phyloP scores from a whole-genome alignment of 2,329 filamentous ascomycete species.

The Zymoseptoria tritici region DNA sequence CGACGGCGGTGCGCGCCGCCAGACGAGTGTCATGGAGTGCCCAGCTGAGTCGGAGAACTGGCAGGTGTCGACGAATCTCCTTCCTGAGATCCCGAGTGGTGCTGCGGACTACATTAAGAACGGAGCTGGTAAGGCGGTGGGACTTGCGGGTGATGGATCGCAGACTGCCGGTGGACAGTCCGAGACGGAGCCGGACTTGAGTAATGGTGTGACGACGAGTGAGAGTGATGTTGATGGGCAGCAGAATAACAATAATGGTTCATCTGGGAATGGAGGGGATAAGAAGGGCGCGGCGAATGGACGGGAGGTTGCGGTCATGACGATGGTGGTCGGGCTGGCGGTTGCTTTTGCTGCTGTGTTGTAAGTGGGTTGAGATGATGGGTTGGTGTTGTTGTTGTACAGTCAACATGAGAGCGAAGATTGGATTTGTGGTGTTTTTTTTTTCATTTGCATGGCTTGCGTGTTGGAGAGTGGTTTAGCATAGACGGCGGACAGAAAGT shows the following conservation, averaged over 20 bases:
- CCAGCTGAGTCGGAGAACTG: slow-evolving; percentile 49
- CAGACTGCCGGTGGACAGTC: slow-evolving; percentile 29
- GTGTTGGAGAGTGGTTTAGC: neutral
- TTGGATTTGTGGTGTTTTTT: neutral
- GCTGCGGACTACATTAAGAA: slow-evolving; percentile 50
- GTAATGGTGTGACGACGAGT: slow-evolving; percentile 24
- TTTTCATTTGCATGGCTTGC: neutral
- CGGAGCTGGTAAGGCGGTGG: slow-evolving; percentile 50
- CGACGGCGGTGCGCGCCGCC: slow-evolving; percentile 50
- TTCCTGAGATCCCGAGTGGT: slow-evolving; percentile 50
- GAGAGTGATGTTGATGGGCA: slow-evolving; percentile 3
- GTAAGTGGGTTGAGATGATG: neutral
- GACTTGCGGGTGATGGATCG: slow-evolving; percentile 44
- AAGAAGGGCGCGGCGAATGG: slow-evolving; percentile 19
- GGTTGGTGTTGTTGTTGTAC: neutral
- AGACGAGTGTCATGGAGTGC: slow-evolving; percentile 45
- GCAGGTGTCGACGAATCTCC: slow-evolving; percentile 44
- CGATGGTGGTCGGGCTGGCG: neutral
- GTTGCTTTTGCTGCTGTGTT: neutral
- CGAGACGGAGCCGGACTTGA: slow-evolving; percentile 36
- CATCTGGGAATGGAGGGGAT: slow-evolving; percentile 19
- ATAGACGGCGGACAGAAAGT: neutral
- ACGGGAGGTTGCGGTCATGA: slow-evolving; percentile 37
- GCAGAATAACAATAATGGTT: slow-evolving; percentile 7
- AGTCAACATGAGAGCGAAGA: neutral